Evolutionary conservation across 2,329 filamentous ascomycete genomes (phyloP), one percentile per base, ranked within the genome.

Genomic region (Aspergillus texensis): DNA sequence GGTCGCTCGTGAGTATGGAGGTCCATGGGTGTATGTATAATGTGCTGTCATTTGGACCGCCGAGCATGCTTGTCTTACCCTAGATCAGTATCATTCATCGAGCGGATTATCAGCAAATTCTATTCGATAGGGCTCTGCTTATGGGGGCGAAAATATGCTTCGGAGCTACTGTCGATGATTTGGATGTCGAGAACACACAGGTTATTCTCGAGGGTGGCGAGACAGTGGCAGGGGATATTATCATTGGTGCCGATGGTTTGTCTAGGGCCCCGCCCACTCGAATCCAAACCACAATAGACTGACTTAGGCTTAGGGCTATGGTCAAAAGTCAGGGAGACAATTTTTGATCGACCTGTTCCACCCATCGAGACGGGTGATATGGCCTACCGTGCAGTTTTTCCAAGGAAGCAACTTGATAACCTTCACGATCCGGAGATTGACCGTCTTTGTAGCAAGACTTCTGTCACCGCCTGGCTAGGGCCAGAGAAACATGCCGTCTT

Each of bases 391-490:
- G 83, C 89, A 11, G 83, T 87, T 0, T 78, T 90, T 2, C 53
- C 52, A 12, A 73, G 77, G 0, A 67, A 83, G 0, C 78, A 84
- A 8, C 78, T 87, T 14, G 77, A 88, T 1, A 74, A 79, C 0
- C 71, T 90, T 1, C 73, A 77, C 11, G 77, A 82, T 19, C 8
- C 43, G 0, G 30, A 58, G 4, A 41, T 68, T 3, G 30, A 60
- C 2, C 32, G 59, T 0, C 85, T 85, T 76, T 82, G 89, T 1
- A 68, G 74, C 1, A 80, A 81, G 0, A 81, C 82, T 0, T 77
- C 77, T 0, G 80, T 84, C 8, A 82, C 86, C 58, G 86, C 87
- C 70, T 91, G 88, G 88, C 79, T 88, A 2, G 89, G 89, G 0
- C 86, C 88, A 0, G 79, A 81, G 0, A 80, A 84, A 1, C 88